Base-by-base conservation (phyloP, 2,329 filamentous ascomycete genomes). In the Rhynchosporium graminicola region DNA sequence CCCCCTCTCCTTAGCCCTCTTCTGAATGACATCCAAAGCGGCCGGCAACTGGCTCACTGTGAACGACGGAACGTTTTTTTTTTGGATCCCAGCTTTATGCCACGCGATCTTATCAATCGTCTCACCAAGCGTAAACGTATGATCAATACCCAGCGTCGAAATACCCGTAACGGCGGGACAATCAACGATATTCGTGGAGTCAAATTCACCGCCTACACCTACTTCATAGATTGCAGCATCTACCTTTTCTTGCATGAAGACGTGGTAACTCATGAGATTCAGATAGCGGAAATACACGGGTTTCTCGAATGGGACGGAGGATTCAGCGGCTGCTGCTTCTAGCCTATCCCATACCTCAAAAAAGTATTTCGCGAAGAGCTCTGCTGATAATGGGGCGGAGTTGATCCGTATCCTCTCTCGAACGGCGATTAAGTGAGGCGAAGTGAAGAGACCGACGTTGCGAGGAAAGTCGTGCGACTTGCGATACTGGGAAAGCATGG, bases 11-110 rank as follows among this genome's bases (percentile, higher is more conserved):
- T 52, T 63, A 0, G 87, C 87, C 48, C 86, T 76, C 4, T 77
- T 66, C 43, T 74, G 68, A 36, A 88, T 68, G 0, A 86, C 82
- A 29, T 75, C 69, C 12, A 77, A 73, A n/a, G 81, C 81, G 1
- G 80, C 80, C 1, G 78, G 73, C 0, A 80, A 74, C 72, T 88
- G 86, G 33, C 79, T 74, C 4, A 85, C 77, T 0, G 83, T 85
- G 56, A 88, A 88, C 2, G 84, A 84, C 20, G 81, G 79, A 9
- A 79, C 78, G 0, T 82, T 83, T 0, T 72, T 61, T 75, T 90
- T 90, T 77, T 90, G 85, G 62, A 91, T 87, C 1, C 88, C 88
- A 0, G 86, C 84, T 75, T 91, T 91, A 75, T 91, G 87, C 88
- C 88, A 90, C 0, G 88, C 86, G 65, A 91, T 89, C 73, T 85